phyloP scores from a whole-genome alignment of 257 asterid species.

The Solanum ossicruentum region DNA sequence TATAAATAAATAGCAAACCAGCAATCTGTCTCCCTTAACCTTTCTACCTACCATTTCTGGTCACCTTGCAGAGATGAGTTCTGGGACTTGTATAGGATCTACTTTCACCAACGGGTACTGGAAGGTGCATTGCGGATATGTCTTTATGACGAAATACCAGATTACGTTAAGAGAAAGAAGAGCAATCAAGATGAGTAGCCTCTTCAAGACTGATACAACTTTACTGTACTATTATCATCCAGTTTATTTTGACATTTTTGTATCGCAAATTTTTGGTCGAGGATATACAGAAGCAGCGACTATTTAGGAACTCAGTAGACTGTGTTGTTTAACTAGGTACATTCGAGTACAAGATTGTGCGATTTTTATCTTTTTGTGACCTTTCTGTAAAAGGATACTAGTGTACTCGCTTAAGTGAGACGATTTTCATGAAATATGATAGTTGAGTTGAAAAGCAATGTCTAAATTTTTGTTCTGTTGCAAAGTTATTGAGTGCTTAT shows the following conservation, averaged over 20 bases:
- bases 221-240: not conserved
- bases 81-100: constrained; percentile 74
- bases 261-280: not conserved
- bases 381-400: not conserved
- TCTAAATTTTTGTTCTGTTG: not conserved
- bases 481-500: not conserved
- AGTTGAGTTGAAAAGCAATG: not conserved
- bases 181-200: not conserved
- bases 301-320: not conserved
- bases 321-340: not conserved
- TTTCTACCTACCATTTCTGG: not conserved
- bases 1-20: not conserved
- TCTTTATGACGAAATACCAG: constrained; percentile 47
- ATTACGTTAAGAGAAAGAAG: not conserved
- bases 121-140: constrained; percentile 58
- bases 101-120: constrained; percentile 51
- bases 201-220: not conserved
- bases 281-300: not conserved
- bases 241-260: not conserved
- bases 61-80: constrained; percentile 67
- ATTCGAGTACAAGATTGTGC: not conserved
- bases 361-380: not conserved
- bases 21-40: not conserved
- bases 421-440: not conserved
- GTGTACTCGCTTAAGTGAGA: not conserved